These are phyloP conservation scores for Cichorium intybus DNA, from an alignment of 140 eudicot species.

Conservation along the genomic window DNA sequence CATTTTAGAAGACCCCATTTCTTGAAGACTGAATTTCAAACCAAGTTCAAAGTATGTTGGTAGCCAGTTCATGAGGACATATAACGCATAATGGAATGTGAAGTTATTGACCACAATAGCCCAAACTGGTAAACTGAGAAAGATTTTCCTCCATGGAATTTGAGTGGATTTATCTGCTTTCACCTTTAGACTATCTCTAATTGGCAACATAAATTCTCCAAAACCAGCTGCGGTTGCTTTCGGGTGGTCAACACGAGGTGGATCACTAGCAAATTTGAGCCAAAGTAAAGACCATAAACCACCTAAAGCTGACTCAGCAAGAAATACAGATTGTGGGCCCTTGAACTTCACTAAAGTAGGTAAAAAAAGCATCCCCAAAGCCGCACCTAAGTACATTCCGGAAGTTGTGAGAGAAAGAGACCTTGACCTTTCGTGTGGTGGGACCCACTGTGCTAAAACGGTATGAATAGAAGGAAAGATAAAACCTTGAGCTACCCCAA, in stretches of 20 bases:
- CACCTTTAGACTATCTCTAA: constrained; percentile 37
- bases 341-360: constrained; percentile 69
- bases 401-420: constrained; percentile 87
- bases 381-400: constrained; percentile 91
- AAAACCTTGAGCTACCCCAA: constrained; percentile 88
- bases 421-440: constrained; percentile 85
- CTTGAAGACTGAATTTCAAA: constrained; percentile 76
- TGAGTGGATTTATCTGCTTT: constrained; percentile 37
- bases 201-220: constrained; percentile 58
- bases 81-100: constrained; percentile 89
- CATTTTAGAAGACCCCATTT: constrained; percentile 98
- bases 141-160: constrained; percentile 63
- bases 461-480: constrained; percentile 88
- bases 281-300: constrained; percentile 72
- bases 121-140: constrained; percentile 84
- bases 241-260: constrained; percentile 77
- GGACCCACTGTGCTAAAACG: constrained; percentile 89
- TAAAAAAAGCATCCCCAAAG: constrained; percentile 69
- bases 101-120: constrained; percentile 91
- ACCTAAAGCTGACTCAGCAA: constrained; percentile 80
- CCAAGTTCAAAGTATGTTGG: constrained; percentile 93
- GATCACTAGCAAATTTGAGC: constrained; percentile 66
- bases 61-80: constrained; percentile 96
- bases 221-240: constrained; percentile 90
- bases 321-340: constrained; percentile 76